Conservation (phyloP, 176 grass and related monocot species). For the Thinopyrum elongatum region DNA sequence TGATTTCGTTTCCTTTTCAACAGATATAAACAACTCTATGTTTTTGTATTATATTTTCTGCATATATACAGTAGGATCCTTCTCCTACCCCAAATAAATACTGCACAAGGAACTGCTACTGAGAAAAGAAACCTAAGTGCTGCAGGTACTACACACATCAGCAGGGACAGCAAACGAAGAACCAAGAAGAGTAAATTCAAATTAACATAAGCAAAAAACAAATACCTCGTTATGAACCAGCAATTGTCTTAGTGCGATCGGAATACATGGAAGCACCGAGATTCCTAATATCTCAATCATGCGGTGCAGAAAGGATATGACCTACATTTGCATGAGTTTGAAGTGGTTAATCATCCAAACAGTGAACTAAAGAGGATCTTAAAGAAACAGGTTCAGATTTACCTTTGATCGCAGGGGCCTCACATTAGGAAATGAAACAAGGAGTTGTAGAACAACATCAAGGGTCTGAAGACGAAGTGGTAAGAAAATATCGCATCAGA, state of each 20-base stretch:
- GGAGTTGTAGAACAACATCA: conserved; percentile 78
- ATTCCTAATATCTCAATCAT: conserved; percentile 95
- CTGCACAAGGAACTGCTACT: neutral
- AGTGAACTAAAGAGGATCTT: conserved; percentile 3
- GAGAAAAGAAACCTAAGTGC: conserved; percentile 3
- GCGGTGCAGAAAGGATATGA: conserved; percentile 88
- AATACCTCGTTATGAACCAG: conserved; percentile 86
- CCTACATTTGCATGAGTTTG: conserved; percentile 47
- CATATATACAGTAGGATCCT: neutral
- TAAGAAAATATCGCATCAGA: conserved; percentile 12
- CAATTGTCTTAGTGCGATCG: conserved; percentile 68
- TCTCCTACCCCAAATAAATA: neutral
- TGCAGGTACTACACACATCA: conserved; percentile 12
- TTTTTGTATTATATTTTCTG: neutral
- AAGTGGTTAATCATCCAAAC: conserved; percentile 34
- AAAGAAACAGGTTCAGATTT: conserved; percentile 26
- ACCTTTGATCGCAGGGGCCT: conserved; percentile 84
- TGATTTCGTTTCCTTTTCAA: conserved; percentile 2
- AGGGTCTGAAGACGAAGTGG: conserved; percentile 54
- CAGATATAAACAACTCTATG: neutral
- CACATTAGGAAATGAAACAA: conserved; percentile 68
- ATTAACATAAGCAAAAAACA: neutral
- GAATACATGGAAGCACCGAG: conserved; percentile 77
- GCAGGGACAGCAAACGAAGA: conserved; percentile 4
- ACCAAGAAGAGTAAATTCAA: conserved; percentile 17